These are phyloP conservation scores for Naematelia aurantialba DNA, from an alignment of 768 basidiomycete species.

Conservation along the genomic window DNA sequence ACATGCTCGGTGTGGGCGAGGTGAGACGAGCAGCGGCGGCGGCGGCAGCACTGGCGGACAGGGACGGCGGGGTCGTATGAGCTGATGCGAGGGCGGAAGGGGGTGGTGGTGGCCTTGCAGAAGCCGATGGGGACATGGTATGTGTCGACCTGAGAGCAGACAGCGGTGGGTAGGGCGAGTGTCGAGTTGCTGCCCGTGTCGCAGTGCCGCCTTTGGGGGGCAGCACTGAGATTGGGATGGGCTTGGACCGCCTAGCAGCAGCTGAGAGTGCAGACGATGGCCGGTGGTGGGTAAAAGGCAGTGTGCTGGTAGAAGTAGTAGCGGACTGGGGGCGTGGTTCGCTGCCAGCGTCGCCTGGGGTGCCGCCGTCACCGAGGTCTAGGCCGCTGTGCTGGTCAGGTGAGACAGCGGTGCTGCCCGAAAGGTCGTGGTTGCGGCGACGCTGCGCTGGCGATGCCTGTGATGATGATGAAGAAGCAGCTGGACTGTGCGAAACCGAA, in stretches of 20 bases:
- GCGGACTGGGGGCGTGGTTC: too few species aligned
- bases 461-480: not conserved
- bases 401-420: too few species aligned
- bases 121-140: constrained; percentile 4
- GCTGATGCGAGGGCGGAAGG: not conserved
- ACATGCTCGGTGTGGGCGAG: constrained; percentile 15
- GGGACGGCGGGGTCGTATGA: not conserved
- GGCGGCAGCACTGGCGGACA: not conserved
- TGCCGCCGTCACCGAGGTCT: too few species aligned
- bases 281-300: not conserved
- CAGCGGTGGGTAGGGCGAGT: not conserved
- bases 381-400: too few species aligned
- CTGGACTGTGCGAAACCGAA: too few species aligned
- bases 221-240: not conserved
- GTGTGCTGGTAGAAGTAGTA: too few species aligned
- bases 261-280: not conserved
- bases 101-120: constrained; percentile 4
- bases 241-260: too few species aligned
- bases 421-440: too few species aligned
- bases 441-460: too few species aligned
- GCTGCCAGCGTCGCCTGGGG: too few species aligned
- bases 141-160: not conserved
- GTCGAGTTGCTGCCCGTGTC: not conserved
- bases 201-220: not conserved
- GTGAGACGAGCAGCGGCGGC: constrained; percentile 3